These are phyloP conservation scores for Trapa bicornis DNA, from an alignment of 345 rosid species.

Conservation along the genomic window DNA sequence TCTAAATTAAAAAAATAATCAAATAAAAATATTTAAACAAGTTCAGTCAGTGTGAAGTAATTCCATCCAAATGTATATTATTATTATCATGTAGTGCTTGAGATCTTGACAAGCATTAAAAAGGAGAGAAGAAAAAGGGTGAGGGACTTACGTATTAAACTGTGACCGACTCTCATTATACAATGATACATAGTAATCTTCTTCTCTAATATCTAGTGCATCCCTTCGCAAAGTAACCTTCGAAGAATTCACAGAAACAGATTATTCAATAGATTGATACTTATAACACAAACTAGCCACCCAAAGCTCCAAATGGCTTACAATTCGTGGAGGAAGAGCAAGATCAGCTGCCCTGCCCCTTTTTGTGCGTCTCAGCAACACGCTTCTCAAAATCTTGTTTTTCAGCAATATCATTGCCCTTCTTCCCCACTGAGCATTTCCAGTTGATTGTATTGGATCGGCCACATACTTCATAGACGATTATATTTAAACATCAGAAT, in stretches of 20 bases:
- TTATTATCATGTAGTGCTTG: neutral
- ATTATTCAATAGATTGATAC: neutral
- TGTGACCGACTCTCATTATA: slow-evolving; percentile 79
- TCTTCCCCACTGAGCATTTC: slow-evolving; percentile 31
- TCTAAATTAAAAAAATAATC: too few relatives aligned
- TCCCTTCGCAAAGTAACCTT: slow-evolving; percentile 82
- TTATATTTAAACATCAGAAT: slow-evolving; percentile 7
- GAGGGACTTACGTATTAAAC: slow-evolving; percentile 58
- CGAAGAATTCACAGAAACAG: slow-evolving; percentile 9
- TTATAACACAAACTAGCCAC: neutral
- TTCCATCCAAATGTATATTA: neutral
- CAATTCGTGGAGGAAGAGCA: slow-evolving; percentile 92
- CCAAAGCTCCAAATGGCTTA: slow-evolving; percentile 20
- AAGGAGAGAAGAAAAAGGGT: neutral
- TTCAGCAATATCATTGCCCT: slow-evolving; percentile 89
- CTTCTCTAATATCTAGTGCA: slow-evolving; percentile 64
- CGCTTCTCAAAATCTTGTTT: slow-evolving; percentile 59
- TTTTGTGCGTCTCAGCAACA: slow-evolving; percentile 81
- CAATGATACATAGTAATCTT: slow-evolving; percentile 73
- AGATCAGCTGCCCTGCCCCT: slow-evolving; percentile 96
- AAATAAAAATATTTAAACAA: neutral
- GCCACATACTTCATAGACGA: slow-evolving; percentile 49
- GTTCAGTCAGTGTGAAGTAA: neutral
- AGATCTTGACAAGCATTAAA: neutral
- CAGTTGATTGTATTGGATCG: slow-evolving; percentile 49